These are phyloP conservation scores for Termitomyces sp. DNA, from an alignment of 768 basidiomycete genomes.

Conservation along the genomic window DNA sequence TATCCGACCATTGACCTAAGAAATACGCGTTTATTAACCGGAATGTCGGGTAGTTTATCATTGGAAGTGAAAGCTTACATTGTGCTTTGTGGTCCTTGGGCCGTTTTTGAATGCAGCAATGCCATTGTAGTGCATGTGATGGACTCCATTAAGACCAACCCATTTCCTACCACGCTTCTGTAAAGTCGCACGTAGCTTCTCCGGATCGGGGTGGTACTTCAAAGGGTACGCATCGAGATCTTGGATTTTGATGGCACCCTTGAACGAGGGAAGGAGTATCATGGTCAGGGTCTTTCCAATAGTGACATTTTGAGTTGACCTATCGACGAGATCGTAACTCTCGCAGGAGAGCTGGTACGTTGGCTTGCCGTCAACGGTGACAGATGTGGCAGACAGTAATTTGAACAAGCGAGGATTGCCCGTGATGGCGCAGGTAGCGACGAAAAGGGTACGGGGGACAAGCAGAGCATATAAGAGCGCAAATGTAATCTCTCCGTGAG, in stretches of 20 bases:
- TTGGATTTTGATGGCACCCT: conserved; percentile 49
- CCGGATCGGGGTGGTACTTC: conserved; percentile 44
- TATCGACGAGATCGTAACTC: conserved; percentile 49
- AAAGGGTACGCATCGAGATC: conserved; percentile 51
- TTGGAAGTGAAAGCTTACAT: conserved; percentile 30
- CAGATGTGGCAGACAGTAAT: conserved; percentile 36
- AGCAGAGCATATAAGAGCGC: conserved; percentile 53
- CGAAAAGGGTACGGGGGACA: conserved; percentile 48
- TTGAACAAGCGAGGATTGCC: conserved; percentile 48
- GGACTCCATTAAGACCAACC: conserved; percentile 47
- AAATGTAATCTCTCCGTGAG: conserved; percentile 56
- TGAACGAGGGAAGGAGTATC: conserved; percentile 39
- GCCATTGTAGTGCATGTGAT: conserved; percentile 57
- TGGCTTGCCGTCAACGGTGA: conserved; percentile 28
- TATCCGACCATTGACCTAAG: conserved; percentile 50
- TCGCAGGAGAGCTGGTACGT: conserved; percentile 46
- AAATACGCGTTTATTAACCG: neutral
- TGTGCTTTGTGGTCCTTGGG: conserved; percentile 42
- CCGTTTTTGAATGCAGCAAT: conserved; percentile 37
- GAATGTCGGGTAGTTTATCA: neutral
- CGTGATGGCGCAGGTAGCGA: conserved; percentile 50
- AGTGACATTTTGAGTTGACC: conserved; percentile 28
- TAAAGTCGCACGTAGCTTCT: conserved; percentile 36
- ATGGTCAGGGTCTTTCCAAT: conserved; percentile 38
- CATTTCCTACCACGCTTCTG: conserved; percentile 54